phyloP scores from a whole-genome alignment of 78 protist genomes.

The Dictyostelium capitatum region DNA sequence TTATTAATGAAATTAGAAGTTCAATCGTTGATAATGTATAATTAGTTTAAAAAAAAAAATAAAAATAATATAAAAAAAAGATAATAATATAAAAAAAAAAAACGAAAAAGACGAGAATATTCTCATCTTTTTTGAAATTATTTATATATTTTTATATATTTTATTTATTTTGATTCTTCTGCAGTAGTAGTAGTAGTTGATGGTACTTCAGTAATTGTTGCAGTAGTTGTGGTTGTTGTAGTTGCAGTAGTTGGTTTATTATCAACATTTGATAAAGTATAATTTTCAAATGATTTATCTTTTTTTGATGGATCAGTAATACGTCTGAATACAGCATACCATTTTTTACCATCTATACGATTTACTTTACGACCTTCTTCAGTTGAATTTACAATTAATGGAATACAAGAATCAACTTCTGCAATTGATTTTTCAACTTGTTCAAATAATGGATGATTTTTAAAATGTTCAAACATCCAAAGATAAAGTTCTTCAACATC shows the following conservation, averaged over 20 bases:
- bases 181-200: neutral
- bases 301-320: slow-evolving; percentile 34
- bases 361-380: slow-evolving; percentile 91
- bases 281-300: slow-evolving; percentile 11
- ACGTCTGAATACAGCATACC: slow-evolving; percentile 86
- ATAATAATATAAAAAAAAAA: neutral
- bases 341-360: slow-evolving; percentile 86
- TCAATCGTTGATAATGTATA: slow-evolving; percentile 77
- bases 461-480: slow-evolving; percentile 94
- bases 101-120: neutral
- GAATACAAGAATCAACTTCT: slow-evolving; percentile 68
- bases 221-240: neutral
- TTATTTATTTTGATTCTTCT: neutral
- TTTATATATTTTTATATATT: neutral
- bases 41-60: neutral
- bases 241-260: neutral
- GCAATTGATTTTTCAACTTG: slow-evolving; percentile 54
- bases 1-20: slow-evolving; percentile 53
- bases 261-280: slow-evolving; percentile 22
- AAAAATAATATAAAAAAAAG: neutral
- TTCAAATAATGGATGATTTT: slow-evolving; percentile 92
- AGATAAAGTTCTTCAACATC: slow-evolving; percentile 93
- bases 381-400: slow-evolving; percentile 45
- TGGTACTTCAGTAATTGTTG: neutral
- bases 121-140: neutral